phyloP scores from a whole-genome alignment of 805 yeast species.

The Saturnispora quitensis region DNA sequence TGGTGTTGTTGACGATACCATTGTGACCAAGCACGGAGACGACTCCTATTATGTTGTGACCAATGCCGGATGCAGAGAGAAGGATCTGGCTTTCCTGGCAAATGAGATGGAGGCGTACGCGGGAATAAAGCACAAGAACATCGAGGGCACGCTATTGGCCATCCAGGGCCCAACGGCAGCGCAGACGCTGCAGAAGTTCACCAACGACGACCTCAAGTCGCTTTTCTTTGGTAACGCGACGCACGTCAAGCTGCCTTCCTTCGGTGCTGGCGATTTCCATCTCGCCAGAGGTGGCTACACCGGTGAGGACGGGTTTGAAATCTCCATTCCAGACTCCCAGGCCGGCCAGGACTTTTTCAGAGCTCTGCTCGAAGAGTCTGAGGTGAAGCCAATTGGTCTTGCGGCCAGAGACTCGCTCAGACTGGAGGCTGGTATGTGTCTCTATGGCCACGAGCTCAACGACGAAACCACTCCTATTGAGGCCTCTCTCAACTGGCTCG shows the following conservation, averaged over 20 bases:
- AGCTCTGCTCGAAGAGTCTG: constrained; percentile 42
- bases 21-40: constrained; percentile 79
- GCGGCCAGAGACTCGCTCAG: constrained; percentile 98
- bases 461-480: constrained; percentile 80
- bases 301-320: constrained; percentile 97
- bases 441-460: constrained; percentile 86
- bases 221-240: constrained; percentile 69
- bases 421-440: constrained; percentile 96
- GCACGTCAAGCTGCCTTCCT: constrained; percentile 36
- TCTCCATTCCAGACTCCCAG: constrained; percentile 56
- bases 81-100: constrained; percentile 60
- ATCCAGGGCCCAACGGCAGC: constrained; percentile 88
- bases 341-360: constrained; percentile 54
- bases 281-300: constrained; percentile 96
- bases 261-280: constrained; percentile 44
- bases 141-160: constrained; percentile 75
- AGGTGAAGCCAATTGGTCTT: constrained; percentile 80
- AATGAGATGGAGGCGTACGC: constrained; percentile 36
- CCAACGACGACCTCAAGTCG: constrained; percentile 46
- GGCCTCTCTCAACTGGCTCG: constrained; percentile 82
- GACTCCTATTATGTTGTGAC: constrained; percentile 76
- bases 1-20: constrained; percentile 91
- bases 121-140: constrained; percentile 30
- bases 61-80: constrained; percentile 88
- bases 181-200: constrained; percentile 52